Evolutionary conservation across 805 yeast species (phyloP).

Genomic region (Ogataea wickerhamii): DNA sequence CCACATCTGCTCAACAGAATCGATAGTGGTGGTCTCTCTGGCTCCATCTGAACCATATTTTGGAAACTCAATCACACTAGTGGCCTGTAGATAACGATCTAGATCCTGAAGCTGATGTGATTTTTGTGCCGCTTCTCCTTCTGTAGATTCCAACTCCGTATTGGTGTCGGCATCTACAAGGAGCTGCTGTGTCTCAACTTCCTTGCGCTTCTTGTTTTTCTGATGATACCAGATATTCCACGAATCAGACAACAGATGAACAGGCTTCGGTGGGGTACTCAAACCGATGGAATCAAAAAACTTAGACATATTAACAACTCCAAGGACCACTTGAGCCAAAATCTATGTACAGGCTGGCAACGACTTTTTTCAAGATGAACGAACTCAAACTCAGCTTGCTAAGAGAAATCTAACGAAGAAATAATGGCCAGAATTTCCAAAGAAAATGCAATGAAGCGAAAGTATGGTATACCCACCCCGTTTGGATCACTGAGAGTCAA

Average conservation of each 20-base stretch:
- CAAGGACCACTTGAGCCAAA: too few relatives aligned
- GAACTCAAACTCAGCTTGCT: too few relatives aligned
- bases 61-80: slow-evolving; percentile 41
- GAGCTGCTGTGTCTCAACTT: slow-evolving; percentile 2
- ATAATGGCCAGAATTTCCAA: too few relatives aligned
- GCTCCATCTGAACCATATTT: slow-evolving; percentile 20
- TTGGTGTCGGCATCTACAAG: neutral
- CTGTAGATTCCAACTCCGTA: neutral
- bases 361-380: too few relatives aligned
- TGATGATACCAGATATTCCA: slow-evolving; percentile 22
- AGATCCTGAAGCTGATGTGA: slow-evolving; percentile 26
- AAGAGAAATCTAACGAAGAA: too few relatives aligned
- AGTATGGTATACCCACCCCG: too few relatives aligned
- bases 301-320: slow-evolving; percentile 20
- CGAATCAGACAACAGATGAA: slow-evolving; percentile 12
- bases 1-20: slow-evolving; percentile 54
- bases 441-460: too few relatives aligned
- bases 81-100: slow-evolving; percentile 44
- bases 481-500: too few relatives aligned
- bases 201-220: slow-evolving; percentile 10
- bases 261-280: neutral
- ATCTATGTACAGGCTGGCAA: too few relatives aligned
- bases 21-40: slow-evolving; percentile 30
- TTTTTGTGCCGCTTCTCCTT: slow-evolving; percentile 1
- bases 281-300: slow-evolving; percentile 9